Evolutionary conservation across 2,329 filamentous ascomycete species (phyloP).

Genomic region (Penicillium corylophilum): DNA sequence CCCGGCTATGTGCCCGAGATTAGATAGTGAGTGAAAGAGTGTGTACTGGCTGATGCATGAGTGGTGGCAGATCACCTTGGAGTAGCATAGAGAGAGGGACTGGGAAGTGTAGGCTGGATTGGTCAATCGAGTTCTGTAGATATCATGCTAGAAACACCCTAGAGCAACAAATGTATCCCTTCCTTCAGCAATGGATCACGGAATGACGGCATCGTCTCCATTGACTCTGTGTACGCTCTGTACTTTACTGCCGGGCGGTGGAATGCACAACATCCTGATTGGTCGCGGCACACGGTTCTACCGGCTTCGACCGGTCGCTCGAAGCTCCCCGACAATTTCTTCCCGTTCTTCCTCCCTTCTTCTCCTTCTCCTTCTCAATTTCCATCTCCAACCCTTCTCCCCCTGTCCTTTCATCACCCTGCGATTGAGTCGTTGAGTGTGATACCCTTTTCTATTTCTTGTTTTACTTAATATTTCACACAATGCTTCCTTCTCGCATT

Average conservation of each 20-base stretch:
- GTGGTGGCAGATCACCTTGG: not conserved
- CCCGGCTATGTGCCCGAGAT: conserved; percentile 3
- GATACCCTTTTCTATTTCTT: conserved; percentile 30
- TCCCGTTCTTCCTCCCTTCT: conserved; percentile 23
- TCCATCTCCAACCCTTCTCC: conserved; percentile 20
- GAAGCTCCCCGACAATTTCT: conserved; percentile 38
- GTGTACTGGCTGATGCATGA: not conserved
- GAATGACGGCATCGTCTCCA: not conserved
- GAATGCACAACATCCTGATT: conserved; percentile 15
- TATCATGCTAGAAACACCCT: no score
- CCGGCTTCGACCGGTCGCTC: conserved; percentile 40
- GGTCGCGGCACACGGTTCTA: conserved; percentile 31
- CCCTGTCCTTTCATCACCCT: conserved; percentile 23
- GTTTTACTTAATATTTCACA: conserved; percentile 49
- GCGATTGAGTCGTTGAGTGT: conserved; percentile 37
- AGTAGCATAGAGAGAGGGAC: not conserved
- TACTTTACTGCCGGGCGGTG: not conserved
- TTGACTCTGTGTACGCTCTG: not conserved
- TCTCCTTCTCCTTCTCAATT: conserved; percentile 21
- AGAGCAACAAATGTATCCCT: not conserved
- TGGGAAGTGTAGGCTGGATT: no score
- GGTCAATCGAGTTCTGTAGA: no score
- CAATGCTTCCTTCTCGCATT: conserved; percentile 71
- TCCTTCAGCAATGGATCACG: not conserved
- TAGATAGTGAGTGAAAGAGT: not conserved